Evolutionary conservation across 495 filamentous ascomycete genomes (phyloP).

Genomic region (Penicillium desertorum): DNA sequence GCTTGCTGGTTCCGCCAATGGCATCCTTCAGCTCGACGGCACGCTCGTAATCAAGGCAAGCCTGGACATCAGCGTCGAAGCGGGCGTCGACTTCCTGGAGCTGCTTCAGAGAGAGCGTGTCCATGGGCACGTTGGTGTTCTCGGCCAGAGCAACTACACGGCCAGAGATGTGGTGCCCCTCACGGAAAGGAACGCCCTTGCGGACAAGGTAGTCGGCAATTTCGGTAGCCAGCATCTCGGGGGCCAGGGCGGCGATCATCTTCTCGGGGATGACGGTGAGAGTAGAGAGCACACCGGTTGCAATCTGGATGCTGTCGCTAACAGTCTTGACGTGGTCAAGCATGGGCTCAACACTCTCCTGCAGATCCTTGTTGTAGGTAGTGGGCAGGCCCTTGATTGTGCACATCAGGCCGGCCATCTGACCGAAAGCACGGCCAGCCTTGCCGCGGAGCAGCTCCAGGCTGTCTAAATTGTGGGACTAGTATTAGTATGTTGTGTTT

Average conservation of each 20-base stretch:
- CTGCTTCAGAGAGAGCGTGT: slow-evolving; percentile 67
- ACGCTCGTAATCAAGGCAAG: slow-evolving; percentile 80
- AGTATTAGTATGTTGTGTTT: neutral
- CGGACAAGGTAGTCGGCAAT: slow-evolving; percentile 89
- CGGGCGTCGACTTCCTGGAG: slow-evolving; percentile 71
- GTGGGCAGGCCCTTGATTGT: slow-evolving; percentile 85
- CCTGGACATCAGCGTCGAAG: slow-evolving; percentile 72
- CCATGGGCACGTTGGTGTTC: slow-evolving; percentile 68
- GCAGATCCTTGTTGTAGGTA: slow-evolving; percentile 94
- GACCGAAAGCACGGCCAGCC: slow-evolving; percentile 77
- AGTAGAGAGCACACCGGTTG: slow-evolving; percentile 70
- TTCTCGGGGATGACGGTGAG: slow-evolving; percentile 66
- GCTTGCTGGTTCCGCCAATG: slow-evolving; percentile 77
- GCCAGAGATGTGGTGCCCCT: slow-evolving; percentile 90
- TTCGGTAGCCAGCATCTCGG: slow-evolving; percentile 78
- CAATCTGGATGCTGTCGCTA: slow-evolving; percentile 80
- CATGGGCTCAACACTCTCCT: slow-evolving; percentile 86
- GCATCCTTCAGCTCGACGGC: slow-evolving; percentile 82
- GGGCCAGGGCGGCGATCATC: slow-evolving; percentile 75
- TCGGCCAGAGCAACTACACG: slow-evolving; percentile 74
- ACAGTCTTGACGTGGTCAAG: slow-evolving; percentile 88
- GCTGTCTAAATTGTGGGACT: slow-evolving; percentile 57
- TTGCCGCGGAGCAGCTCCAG: slow-evolving; percentile 90
- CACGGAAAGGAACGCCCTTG: slow-evolving; percentile 74
- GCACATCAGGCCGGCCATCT: slow-evolving; percentile 85